Evolutionary conservation across 768 basidiomycete species (phyloP).

Genomic region (Solioccasus polychromus): DNA sequence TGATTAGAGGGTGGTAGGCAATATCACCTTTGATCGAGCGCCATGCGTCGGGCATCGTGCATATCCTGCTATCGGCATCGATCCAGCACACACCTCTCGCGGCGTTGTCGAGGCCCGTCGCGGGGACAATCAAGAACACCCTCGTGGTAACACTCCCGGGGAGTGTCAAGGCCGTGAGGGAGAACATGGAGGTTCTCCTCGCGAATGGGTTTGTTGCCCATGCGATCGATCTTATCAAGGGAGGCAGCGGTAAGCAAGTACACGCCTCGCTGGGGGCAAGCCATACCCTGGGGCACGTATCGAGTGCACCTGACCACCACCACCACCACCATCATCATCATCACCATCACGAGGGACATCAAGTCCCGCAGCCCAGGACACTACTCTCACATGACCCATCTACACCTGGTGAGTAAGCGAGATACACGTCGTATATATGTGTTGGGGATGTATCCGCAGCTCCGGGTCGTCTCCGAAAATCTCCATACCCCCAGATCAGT

Average conservation of each 20-base stretch:
- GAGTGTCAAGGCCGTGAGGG: conserved; percentile 80
- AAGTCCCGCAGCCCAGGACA: conserved; percentile 53
- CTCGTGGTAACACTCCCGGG: conserved; percentile 83
- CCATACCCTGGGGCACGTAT: conserved; percentile 13
- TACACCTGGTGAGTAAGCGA: conserved; percentile 50
- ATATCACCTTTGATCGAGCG: conserved; percentile 64
- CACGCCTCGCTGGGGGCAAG: conserved; percentile 48
- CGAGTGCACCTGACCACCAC: conserved; percentile 26
- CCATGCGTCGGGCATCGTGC: conserved; percentile 67
- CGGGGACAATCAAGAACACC: conserved; percentile 64
- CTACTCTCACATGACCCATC: conserved; percentile 68
- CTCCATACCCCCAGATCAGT: conserved; percentile 71
- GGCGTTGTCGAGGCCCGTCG: conserved; percentile 79
- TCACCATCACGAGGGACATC: conserved; percentile 41
- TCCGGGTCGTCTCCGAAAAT: conserved; percentile 67
- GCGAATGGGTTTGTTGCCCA: conserved; percentile 57
- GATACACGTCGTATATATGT: background rate
- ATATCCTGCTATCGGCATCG: conserved; percentile 67
- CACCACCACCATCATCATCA: conserved; percentile 16
- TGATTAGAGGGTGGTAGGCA: conserved; percentile 41
- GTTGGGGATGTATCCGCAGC: conserved; percentile 36
- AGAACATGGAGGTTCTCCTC: conserved; percentile 67
- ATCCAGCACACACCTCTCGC: conserved; percentile 75
- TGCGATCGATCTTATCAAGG: conserved; percentile 69
- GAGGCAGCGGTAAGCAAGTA: conserved; percentile 59